phyloP scores from a whole-genome alignment of 352 stramenopile species.

The Phytopythium aichiense region DNA sequence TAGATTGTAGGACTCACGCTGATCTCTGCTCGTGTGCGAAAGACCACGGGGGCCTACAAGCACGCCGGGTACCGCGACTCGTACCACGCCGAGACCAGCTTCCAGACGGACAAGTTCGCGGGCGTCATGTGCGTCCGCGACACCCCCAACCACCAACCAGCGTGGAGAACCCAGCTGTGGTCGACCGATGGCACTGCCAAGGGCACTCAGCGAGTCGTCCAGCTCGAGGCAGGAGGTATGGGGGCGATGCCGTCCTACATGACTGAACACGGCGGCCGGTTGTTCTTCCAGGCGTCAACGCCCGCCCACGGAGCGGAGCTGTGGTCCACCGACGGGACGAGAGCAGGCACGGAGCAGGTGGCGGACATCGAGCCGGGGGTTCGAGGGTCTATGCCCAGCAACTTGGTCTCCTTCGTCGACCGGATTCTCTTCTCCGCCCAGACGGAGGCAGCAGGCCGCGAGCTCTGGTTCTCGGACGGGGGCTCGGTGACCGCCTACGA shows the following conservation, averaged over 20 bases:
- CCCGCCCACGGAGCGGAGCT: conserved; percentile 58
- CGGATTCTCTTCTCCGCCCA: conserved; percentile 56
- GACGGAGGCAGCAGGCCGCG: conserved; percentile 32
- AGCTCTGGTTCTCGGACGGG: conserved; percentile 64
- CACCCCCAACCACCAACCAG: conserved; percentile 4
- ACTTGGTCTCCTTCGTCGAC: conserved; percentile 27
- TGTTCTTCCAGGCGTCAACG: conserved; percentile 77
- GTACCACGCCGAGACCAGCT: conserved; percentile 46
- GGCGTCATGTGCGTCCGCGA: conserved; percentile 73
- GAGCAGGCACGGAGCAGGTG: conserved; percentile 40
- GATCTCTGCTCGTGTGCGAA: not conserved
- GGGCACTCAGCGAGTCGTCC: conserved; percentile 56
- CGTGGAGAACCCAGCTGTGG: conserved; percentile 69
- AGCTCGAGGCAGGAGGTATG: conserved; percentile 25
- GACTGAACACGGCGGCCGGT: conserved; percentile 23
- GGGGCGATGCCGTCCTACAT: conserved; percentile 34
- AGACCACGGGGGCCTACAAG: conserved; percentile 79
- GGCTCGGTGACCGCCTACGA: conserved; percentile 21
- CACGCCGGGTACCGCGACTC: conserved; percentile 74
- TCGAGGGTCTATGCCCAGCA: conserved; percentile 30
- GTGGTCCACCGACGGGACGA: conserved; percentile 66
- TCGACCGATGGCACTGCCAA: conserved; percentile 66
- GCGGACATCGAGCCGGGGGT: conserved; percentile 49
- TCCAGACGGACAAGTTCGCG: conserved; percentile 56
- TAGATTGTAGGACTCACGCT: not conserved